These are phyloP conservation scores for Barnettozyma pratensis DNA, from an alignment of 805 yeast genomes.

Conservation along the genomic window DNA sequence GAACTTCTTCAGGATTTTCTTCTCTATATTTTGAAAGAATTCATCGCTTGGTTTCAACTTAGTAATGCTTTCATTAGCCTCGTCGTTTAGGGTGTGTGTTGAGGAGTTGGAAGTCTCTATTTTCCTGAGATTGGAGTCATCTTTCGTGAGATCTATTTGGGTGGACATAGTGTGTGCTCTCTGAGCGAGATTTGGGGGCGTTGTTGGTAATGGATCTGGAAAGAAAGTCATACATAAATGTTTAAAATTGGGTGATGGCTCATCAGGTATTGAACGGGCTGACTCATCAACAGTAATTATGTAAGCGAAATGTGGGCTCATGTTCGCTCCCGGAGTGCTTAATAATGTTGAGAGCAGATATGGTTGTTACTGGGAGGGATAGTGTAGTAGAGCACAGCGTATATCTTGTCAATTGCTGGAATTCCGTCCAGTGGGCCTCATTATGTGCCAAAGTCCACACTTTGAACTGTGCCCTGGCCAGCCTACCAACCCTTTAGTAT, in stretches of 20 bases:
- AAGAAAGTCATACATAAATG: no score
- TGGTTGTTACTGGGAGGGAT: no score
- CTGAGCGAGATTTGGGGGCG: no score
- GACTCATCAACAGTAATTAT: background rate
- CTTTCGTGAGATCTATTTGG: background rate
- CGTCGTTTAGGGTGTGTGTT: background rate
- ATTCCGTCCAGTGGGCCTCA: no score
- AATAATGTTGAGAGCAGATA: no score
- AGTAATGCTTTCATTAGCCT: background rate
- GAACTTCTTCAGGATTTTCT: slow-evolving; percentile 33
- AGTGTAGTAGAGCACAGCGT: no score
- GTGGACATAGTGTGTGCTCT: background rate
- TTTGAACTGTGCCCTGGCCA: no score
- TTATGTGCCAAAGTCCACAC: no score
- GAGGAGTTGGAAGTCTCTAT: background rate
- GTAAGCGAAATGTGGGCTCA: background rate
- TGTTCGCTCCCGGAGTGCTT: no score
- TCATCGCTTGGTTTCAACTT: slow-evolving; percentile 1
- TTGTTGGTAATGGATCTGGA: no score
- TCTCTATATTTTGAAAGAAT: slow-evolving; percentile 25
- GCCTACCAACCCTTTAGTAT: no score
- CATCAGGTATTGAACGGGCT: background rate
- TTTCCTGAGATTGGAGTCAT: background rate
- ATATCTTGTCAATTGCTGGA: no score
- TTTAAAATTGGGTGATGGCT: background rate